Base-by-base conservation (phyloP, 2,329 filamentous ascomycete species). In the Epichloe bromicola region DNA sequence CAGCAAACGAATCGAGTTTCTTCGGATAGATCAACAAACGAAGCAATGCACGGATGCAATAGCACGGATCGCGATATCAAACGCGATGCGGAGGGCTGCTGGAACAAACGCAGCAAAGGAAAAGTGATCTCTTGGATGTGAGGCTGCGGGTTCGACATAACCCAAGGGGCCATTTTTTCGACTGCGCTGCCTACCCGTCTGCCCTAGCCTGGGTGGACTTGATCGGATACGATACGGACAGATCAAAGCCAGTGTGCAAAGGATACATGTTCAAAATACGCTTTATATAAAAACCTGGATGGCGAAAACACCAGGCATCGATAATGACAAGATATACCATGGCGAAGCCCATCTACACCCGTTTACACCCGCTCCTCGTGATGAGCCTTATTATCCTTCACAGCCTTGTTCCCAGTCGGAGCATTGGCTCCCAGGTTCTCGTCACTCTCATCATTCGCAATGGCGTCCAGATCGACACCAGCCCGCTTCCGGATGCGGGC, bases 151-250 rank as follows among this genome's bases (percentile, higher is more conserved):
- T n/a, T n/a, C n/a, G n/a, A n/a, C 74, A 0, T 8, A 10, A 30
- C 26, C 26, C 7, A 30, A 30, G 26, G 6, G 26, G 78, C 76
- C 54, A 83, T 82, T 57, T 83, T 81, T 81, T 80, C 60, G 76
- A 78, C 59, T 82, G 81, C 51, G 76, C 79, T 5, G 74, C 76
- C 8, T 75, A 79, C 51, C 70, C 75, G 1, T 80, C 78, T 1
- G 76, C 77, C 0, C 67, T 81, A 46, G 73, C 74, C 5, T 82
- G 79, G 78, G 76, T 80, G 60, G 65, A 65, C 3, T 71, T 78
- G 0, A 82, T 82, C 51, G 75, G 78, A 1, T 77, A 66, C 41
- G n/a, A n/a, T n/a, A n/a, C n/a, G 56, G 66, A 0, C 69, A 76
- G 51, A 68, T 81, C 44, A 68, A 65, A 23, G 61, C 62, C 2